Evolutionary conservation across 768 basidiomycete genomes (phyloP).

Genomic region (Russula vinacea): DNA sequence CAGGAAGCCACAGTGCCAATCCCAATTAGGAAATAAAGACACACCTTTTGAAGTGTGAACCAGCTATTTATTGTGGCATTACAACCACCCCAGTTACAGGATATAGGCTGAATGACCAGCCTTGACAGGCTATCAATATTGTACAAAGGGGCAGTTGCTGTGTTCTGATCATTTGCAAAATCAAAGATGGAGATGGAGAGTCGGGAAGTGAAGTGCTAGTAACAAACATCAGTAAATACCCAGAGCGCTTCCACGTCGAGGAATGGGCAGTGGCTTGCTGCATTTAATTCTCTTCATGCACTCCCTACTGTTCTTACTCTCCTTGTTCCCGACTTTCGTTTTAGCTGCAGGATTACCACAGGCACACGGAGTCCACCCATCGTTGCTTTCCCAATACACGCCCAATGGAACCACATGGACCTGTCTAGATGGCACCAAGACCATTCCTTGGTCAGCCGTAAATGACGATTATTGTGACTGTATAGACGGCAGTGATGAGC

Average conservation of each 20-base stretch:
- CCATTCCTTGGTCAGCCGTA: slow-evolving; percentile 74
- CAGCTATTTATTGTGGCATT: slow-evolving; percentile 15
- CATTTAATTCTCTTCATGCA: slow-evolving; percentile 12
- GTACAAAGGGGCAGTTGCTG: neutral
- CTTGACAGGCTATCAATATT: slow-evolving; percentile 22
- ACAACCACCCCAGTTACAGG: slow-evolving; percentile 21
- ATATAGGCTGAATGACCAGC: slow-evolving; percentile 28
- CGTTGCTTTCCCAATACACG: slow-evolving; percentile 53
- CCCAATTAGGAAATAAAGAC: neutral
- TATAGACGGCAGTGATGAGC: slow-evolving; percentile 91
- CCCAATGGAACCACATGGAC: slow-evolving; percentile 55
- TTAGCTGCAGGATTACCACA: slow-evolving; percentile 38
- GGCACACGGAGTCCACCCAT: slow-evolving; percentile 57
- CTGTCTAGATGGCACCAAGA: slow-evolving; percentile 77
- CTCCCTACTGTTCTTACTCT: slow-evolving; percentile 7
- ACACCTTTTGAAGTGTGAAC: slow-evolving; percentile 20
- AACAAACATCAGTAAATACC: slow-evolving; percentile 17
- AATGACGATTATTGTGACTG: slow-evolving; percentile 98
- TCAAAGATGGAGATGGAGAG: neutral
- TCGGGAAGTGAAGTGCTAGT: neutral
- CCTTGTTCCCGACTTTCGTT: neutral
- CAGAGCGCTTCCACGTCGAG: neutral
- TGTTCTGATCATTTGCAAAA: neutral
- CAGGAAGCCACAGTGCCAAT: neutral
- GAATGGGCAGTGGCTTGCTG: neutral